These are phyloP conservation scores for Aplosporella prunicola DNA, from an alignment of 2,329 filamentous ascomycete genomes.

Conservation along the genomic window DNA sequence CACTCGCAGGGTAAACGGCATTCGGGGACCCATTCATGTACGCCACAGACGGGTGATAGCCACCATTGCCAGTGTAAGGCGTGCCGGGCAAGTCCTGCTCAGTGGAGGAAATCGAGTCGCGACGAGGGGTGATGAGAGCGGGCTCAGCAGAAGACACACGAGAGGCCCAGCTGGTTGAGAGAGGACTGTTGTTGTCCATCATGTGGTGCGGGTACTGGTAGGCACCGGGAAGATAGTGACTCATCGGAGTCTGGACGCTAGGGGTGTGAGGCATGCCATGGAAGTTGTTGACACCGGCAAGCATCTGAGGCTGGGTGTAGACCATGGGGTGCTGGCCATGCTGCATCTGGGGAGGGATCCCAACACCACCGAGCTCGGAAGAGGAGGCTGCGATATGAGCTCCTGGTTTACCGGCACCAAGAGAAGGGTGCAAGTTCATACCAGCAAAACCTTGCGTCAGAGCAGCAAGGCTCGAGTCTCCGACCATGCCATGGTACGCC, in stretches of 20 bases:
- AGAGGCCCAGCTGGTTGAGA: constrained; percentile 37
- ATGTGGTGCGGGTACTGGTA: constrained; percentile 37
- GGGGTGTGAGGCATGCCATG: constrained; percentile 26
- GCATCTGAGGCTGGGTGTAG: constrained; percentile 27
- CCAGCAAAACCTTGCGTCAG: constrained; percentile 11
- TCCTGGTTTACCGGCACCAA: constrained; percentile 23
- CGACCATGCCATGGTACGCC: constrained; percentile 8
- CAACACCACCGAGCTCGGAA: constrained; percentile 26
- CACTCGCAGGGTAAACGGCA: constrained; percentile 37
- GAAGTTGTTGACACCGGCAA: constrained; percentile 21
- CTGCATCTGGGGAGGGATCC: constrained; percentile 15
- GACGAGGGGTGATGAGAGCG: constrained; percentile 42
- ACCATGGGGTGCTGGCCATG: constrained; percentile 31
- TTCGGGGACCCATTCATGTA: constrained; percentile 43
- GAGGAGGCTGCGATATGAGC: constrained; percentile 24
- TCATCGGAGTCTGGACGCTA: constrained; percentile 37
- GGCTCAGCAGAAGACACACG: constrained; percentile 39
- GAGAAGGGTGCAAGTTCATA: constrained; percentile 13
- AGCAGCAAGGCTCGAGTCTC: constrained; percentile 10
- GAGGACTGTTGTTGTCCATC: constrained; percentile 36
- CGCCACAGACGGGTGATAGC: constrained; percentile 35
- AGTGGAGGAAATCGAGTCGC: constrained; percentile 43
- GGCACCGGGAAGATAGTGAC: constrained; percentile 33
- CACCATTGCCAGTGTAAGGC: constrained; percentile 23
- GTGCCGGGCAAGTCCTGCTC: constrained; percentile 44